These are phyloP conservation scores for Kodamaea laetipori DNA, from an alignment of 805 yeast species.

Conservation along the genomic window DNA sequence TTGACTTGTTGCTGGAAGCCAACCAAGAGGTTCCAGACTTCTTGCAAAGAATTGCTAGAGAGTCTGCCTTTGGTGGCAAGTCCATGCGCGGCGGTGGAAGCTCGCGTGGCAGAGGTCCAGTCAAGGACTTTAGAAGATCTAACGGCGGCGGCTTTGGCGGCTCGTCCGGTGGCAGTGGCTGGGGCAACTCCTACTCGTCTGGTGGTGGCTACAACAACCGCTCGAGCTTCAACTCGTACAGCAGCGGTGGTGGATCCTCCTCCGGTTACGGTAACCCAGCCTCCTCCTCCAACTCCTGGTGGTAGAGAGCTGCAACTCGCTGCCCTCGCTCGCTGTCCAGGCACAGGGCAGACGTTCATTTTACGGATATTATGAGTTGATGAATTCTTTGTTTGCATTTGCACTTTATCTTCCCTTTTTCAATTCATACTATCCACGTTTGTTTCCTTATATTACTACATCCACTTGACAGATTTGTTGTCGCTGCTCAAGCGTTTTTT, in stretches of 20 bases:
- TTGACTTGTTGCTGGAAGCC: conserved; percentile 89
- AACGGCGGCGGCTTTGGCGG: conserved; percentile 25
- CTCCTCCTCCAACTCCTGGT: conserved; percentile 40
- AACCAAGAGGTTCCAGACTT: conserved; percentile 97
- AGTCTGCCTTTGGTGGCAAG: conserved; percentile 57
- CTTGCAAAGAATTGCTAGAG: conserved; percentile 78
- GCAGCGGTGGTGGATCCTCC: conserved; percentile 28
- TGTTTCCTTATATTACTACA: conserved; percentile 4
- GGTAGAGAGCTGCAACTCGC: conserved; percentile 27
- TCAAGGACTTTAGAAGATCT: conserved; percentile 58
- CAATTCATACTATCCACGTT: conserved; percentile 12
- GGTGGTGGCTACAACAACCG: conserved; percentile 17
- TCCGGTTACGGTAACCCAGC: conserved; percentile 39
- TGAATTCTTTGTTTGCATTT: conserved; percentile 15
- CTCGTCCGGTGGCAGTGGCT: conserved; percentile 20
- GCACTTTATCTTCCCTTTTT: conserved; percentile 15
- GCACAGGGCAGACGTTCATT: background rate
- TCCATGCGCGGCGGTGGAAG: conserved; percentile 30
- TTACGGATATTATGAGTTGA: conserved; percentile 11
- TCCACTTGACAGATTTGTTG: conserved; percentile 8
- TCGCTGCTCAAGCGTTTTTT: conserved; percentile 14
- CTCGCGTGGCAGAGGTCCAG: conserved; percentile 52
- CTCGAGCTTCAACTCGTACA: conserved; percentile 18
- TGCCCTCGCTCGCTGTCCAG: background rate
- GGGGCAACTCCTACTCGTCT: conserved; percentile 21